Evolutionary conservation across 495 filamentous ascomycete species (phyloP).

Genomic region (Staphylotrichum tortipilum): DNA sequence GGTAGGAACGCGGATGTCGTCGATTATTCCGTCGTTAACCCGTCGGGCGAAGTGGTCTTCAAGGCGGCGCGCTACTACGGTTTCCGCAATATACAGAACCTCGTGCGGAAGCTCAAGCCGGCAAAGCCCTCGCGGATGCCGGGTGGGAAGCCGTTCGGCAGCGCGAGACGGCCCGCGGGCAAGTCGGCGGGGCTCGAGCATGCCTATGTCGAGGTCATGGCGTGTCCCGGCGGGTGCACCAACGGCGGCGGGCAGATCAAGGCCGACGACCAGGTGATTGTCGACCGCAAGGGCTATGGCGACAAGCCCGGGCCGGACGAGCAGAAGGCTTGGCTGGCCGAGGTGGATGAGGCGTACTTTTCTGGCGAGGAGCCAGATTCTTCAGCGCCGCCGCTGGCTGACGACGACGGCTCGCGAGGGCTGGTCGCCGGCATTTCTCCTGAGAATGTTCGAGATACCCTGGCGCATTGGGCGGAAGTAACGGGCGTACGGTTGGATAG

Average conservation of each 20-base stretch:
- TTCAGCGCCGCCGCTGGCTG: constrained; percentile 20
- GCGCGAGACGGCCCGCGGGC: constrained; percentile 39
- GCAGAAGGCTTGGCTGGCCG: constrained; percentile 77
- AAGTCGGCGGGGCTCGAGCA: constrained; percentile 50
- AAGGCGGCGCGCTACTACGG: constrained; percentile 88
- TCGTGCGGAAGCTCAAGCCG: constrained; percentile 83
- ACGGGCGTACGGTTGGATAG: constrained; percentile 63
- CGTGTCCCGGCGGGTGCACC: constrained; percentile 93
- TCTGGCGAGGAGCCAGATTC: constrained; percentile 58
- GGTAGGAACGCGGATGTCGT: constrained; percentile 87
- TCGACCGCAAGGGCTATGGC: constrained; percentile 35
- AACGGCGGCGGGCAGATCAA: constrained; percentile 96
- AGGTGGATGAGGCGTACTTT: constrained; percentile 91
- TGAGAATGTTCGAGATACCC: constrained; percentile 45
- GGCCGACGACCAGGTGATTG: constrained; percentile 58
- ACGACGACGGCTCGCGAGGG: constrained; percentile 20
- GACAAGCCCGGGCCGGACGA: constrained; percentile 56
- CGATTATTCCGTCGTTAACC: constrained; percentile 60
- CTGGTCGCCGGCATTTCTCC: constrained; percentile 51
- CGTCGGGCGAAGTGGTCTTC: constrained; percentile 52
- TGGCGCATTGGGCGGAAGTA: constrained; percentile 63
- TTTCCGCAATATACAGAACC: constrained; percentile 95
- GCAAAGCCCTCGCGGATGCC: constrained; percentile 65
- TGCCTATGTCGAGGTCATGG: constrained; percentile 96
- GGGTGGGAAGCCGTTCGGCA: constrained; percentile 48